Base-by-base conservation (phyloP, 441 rosid genomes). In the Pelargonium myrrhifolium region DNA sequence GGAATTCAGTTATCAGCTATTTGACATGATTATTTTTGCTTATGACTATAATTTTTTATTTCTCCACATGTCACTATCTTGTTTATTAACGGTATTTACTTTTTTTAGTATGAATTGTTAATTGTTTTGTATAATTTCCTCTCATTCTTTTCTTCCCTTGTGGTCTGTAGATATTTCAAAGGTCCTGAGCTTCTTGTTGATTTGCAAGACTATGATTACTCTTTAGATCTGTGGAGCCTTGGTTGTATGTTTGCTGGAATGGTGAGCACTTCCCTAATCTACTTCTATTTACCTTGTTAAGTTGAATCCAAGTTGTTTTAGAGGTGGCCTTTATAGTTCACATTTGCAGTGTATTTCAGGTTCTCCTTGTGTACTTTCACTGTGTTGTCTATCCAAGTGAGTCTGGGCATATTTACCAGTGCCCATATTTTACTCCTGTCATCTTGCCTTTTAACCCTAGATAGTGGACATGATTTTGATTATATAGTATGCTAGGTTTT, bases 201-300 rank as follows among this genome's bases (percentile, higher is more conserved):
- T 81, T 82, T 93, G 73, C 93, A 87, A 84, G 98, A 93, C 71
- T 90, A 93, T 80, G 98, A 93, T 83, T 93, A 93, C 77, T 90
- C 97, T 58, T 79, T 93, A 70, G 98, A 93, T 78, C 76, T 93
- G 75, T 93, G 98, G 98, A 93, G 97, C 81, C 96, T 90, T 64
- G 96, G 98, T 71, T 93, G 98, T 76, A 93, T 93, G 98, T 85
- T 90, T 82, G 98, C 98, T 74, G 97, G 97, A 80, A 93, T 93
- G 98, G 98, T 89, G 42, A 84, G 88, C 28, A 9, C 73, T 65
- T 40, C 9, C 6, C 45, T 9, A 7, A 40, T 40, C 45, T 40
- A 40, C 10, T 40, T 7, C 28, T 1, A 24, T 24, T 24, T 24
- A 24, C 2, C 11, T 40, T 40, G 9, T 1, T 40, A 40, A 7